These are phyloP conservation scores for Glarea lozoyensis DNA, from an alignment of 495 filamentous ascomycete genomes.

Conservation along the genomic window DNA sequence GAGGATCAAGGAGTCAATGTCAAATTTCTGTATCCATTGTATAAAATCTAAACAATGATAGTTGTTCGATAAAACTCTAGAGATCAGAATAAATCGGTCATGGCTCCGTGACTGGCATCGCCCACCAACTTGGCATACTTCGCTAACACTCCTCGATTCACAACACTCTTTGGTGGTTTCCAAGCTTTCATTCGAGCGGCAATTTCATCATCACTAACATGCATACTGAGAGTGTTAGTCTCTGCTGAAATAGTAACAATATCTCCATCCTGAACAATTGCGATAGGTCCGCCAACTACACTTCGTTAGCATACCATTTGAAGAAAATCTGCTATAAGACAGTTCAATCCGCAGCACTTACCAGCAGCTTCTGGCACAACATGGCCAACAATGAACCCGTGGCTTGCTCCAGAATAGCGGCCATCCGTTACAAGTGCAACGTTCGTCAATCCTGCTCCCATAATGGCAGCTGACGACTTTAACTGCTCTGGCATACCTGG, in stretches of 20 bases:
- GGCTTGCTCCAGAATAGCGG: slow-evolving; percentile 79
- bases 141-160: slow-evolving; percentile 80
- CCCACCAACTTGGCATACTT: slow-evolving; percentile 70
- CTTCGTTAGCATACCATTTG: background rate
- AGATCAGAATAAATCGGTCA: slow-evolving; percentile 35
- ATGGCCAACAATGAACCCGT: slow-evolving; percentile 94
- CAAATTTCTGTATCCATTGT: background rate
- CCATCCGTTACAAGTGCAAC: slow-evolving; percentile 93
- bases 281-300: slow-evolving; percentile 70
- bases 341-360: slow-evolving; percentile 13
- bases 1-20: background rate
- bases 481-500: slow-evolving; percentile 97
- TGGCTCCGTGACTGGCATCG: slow-evolving; percentile 45
- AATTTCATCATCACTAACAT: slow-evolving; percentile 70
- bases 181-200: slow-evolving; percentile 56
- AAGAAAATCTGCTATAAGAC: slow-evolving; percentile 12
- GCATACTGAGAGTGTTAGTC: slow-evolving; percentile 64
- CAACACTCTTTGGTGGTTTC: slow-evolving; percentile 61
- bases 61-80: background rate
- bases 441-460: slow-evolving; percentile 84
- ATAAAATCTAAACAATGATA: background rate
- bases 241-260: slow-evolving; percentile 79
- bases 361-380: slow-evolving; percentile 78
- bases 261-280: slow-evolving; percentile 72
- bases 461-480: slow-evolving; percentile 78